phyloP scores from a whole-genome alignment of 176 grass and related monocot genomes.

The Lolium rigidum region DNA sequence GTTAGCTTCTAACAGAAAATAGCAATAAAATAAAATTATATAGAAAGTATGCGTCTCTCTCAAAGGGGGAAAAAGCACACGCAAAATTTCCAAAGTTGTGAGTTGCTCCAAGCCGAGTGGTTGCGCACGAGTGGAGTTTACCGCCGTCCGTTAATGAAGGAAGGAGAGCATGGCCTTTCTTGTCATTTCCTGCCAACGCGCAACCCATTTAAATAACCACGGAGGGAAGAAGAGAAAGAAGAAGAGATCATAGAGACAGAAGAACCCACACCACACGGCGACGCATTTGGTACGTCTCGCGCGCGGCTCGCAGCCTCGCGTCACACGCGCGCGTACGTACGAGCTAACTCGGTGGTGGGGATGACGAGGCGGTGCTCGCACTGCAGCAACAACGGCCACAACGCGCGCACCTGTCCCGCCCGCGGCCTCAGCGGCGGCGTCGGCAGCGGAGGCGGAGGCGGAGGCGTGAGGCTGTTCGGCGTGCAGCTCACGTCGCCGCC shows the following conservation, averaged over 20 bases:
- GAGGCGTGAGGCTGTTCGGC: conserved; percentile 72
- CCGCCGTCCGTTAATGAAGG: neutral
- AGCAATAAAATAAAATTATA: too few species aligned
- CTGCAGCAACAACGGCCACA: conserved; percentile 98
- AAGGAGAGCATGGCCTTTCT: neutral
- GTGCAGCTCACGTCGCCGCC: conserved; percentile 66
- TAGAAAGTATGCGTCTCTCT: too few species aligned
- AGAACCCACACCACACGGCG: conserved; percentile 45
- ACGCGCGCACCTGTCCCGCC: conserved; percentile 81
- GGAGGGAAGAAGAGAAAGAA: neutral
- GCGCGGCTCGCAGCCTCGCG: neutral
- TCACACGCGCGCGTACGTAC: neutral
- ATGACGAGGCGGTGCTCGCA: conserved; percentile 95
- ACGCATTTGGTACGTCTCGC: conserved; percentile 2
- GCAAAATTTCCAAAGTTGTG: neutral
- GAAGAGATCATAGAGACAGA: neutral
- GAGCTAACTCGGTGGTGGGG: neutral
- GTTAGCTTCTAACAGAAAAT: too few species aligned
- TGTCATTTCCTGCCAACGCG: conserved; percentile 29
- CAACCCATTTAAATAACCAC: conserved; percentile 36
- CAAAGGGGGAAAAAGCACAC: neutral
- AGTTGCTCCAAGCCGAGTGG: neutral
- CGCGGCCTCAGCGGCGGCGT: conserved; percentile 42
- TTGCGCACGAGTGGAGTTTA: conserved; percentile 15
- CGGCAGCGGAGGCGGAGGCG: too few species aligned